Evolutionary conservation across 768 basidiomycete genomes (phyloP).

Genomic region (Leccinum longicurvipes): DNA sequence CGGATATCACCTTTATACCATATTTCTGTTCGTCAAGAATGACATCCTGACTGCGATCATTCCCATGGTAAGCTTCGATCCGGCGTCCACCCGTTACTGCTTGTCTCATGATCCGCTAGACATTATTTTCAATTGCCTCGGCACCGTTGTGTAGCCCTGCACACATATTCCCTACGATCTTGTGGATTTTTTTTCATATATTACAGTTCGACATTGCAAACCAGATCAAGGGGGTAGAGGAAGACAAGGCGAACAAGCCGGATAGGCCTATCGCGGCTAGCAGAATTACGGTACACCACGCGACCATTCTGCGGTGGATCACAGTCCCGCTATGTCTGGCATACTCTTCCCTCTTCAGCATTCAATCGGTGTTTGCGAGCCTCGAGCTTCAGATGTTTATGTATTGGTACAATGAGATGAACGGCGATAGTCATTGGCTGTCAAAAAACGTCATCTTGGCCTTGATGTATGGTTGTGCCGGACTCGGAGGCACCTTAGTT

Average conservation of each 20-base stretch:
- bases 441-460: slow-evolving; percentile 39
- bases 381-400: slow-evolving; percentile 32
- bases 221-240: slow-evolving; percentile 19
- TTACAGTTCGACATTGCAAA: slow-evolving; percentile 38
- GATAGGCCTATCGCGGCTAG: slow-evolving; percentile 45
- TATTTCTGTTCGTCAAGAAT: slow-evolving; percentile 42
- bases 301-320: slow-evolving; percentile 36
- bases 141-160: slow-evolving; percentile 26
- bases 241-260: slow-evolving; percentile 44
- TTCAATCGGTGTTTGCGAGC: slow-evolving; percentile 31
- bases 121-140: background rate
- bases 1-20: slow-evolving; percentile 21
- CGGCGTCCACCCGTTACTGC: background rate
- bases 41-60: slow-evolving; percentile 45
- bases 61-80: slow-evolving; percentile 37
- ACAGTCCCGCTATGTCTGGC: slow-evolving; percentile 33
- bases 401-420: slow-evolving; percentile 38
- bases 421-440: slow-evolving; percentile 36
- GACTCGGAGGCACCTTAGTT: slow-evolving; percentile 37
- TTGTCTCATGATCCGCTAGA: background rate
- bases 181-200: slow-evolving; percentile 46
- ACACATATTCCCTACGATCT: slow-evolving; percentile 25
- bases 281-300: slow-evolving; percentile 35
- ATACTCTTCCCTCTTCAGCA: slow-evolving; percentile 33
- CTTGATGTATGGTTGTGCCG: slow-evolving; percentile 35